phyloP scores from a whole-genome alignment of 768 basidiomycete species.

The Strobilomyces echinocephalus region DNA sequence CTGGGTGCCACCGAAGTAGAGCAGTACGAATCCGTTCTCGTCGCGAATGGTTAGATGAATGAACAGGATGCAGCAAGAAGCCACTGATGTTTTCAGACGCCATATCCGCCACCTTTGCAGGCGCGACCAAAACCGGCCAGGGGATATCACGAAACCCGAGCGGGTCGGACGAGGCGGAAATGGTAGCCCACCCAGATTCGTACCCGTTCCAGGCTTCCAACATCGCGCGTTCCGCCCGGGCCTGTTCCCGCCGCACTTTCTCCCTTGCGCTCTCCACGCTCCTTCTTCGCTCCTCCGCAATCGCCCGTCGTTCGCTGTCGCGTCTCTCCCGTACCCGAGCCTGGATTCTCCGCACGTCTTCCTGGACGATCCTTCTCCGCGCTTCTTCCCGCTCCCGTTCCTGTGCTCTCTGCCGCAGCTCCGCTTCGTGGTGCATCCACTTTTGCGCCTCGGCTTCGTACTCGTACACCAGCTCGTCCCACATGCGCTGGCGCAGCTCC shows the following conservation, averaged over 20 bases:
- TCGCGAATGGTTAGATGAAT: conserved; percentile 52
- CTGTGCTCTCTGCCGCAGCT: conserved; percentile 39
- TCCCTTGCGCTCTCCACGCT: conserved; percentile 34
- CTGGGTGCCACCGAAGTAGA: conserved; percentile 77
- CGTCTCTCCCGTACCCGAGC: conserved; percentile 45
- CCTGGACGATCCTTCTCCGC: conserved; percentile 44
- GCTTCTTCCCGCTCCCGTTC: conserved; percentile 43
- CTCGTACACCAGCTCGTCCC: conserved; percentile 51
- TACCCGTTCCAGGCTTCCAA: conserved; percentile 58
- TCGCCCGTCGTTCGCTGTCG: conserved; percentile 44
- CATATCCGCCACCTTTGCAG: conserved; percentile 46
- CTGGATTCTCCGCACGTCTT: conserved; percentile 54
- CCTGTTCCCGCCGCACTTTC: conserved; percentile 41
- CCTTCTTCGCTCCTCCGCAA: conserved; percentile 45
- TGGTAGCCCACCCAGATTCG: conserved; percentile 58
- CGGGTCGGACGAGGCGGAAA: conserved; percentile 41
- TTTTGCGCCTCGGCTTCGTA: conserved; percentile 48
- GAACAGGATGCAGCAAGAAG: conserved; percentile 63
- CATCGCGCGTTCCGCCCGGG: conserved; percentile 40
- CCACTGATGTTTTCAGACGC: conserved; percentile 46
- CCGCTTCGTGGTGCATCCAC: conserved; percentile 50
- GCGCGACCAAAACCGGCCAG: conserved; percentile 56
- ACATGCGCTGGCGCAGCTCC: conserved; percentile 35
- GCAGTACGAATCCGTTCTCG: conserved; percentile 66
- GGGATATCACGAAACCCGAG: conserved; percentile 62